Conservation (phyloP, 352 stramenopile species). For the Globisporangium yorkense region DNA sequence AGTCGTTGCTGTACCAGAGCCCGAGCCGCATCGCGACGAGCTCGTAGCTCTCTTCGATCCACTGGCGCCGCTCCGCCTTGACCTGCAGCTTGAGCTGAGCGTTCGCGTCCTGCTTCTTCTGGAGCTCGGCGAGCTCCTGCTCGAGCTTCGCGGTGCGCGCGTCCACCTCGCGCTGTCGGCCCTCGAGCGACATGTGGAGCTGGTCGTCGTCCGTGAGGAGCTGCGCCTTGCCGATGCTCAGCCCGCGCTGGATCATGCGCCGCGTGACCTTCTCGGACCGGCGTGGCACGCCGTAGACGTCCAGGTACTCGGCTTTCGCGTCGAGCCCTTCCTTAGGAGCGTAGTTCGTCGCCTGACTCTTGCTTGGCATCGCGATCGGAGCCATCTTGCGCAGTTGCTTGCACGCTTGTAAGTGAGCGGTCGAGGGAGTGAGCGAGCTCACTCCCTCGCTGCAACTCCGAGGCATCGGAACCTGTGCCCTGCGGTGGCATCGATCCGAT, state of each 20-base stretch:
- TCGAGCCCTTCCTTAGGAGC: slow-evolving; percentile 7
- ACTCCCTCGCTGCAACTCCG: too few species aligned
- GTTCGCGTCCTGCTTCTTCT: slow-evolving; percentile 17
- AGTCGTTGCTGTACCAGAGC: slow-evolving; percentile 23
- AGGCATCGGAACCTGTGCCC: too few species aligned
- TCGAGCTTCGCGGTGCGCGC: slow-evolving; percentile 1
- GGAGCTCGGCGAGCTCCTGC: slow-evolving; percentile 2
- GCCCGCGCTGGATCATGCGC: slow-evolving; percentile 28
- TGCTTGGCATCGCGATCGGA: not conserved
- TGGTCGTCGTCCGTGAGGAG: slow-evolving; percentile 21
- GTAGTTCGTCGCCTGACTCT: slow-evolving; percentile 2
- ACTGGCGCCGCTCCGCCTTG: slow-evolving; percentile 23
- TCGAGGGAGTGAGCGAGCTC: not conserved
- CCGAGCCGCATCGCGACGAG: slow-evolving; percentile 21
- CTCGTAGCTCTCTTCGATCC: slow-evolving; percentile 27
- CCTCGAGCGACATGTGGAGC: slow-evolving; percentile 14
- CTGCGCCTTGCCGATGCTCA: slow-evolving; percentile 28
- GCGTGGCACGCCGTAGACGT: slow-evolving; percentile 21
- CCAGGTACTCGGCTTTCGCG: slow-evolving; percentile 23
- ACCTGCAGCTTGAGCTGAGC: slow-evolving; percentile 27
- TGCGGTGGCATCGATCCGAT: not conserved
- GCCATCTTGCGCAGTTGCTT: slow-evolving; percentile 1
- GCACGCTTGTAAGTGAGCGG: not conserved
- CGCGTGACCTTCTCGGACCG: slow-evolving; percentile 23
- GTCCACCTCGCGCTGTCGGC: slow-evolving; percentile 8